A percentile compares a stretch with the other conserved stretches of the same genome.
phyloP scores from a whole-genome alignment of 2,329 filamentous ascomycete species.

The Paecilomyces niveus region DNA sequence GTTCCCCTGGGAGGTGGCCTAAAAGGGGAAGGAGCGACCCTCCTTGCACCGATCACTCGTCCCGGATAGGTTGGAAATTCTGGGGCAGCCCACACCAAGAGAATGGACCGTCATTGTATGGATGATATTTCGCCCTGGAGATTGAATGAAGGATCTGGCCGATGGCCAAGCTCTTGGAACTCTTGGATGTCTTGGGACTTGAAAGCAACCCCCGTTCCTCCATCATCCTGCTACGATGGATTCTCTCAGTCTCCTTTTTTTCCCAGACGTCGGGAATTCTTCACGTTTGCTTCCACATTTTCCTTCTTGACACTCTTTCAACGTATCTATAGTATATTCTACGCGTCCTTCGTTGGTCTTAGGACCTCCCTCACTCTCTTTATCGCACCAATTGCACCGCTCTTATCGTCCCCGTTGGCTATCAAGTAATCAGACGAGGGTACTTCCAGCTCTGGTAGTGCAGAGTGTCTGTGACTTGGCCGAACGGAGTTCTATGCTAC shows the following conservation, averaged over 20 bases:
- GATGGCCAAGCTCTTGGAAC: neutral
- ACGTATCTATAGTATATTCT: conserved; percentile 1
- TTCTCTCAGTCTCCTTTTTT: neutral
- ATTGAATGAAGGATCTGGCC: neutral
- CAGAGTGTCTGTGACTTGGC: conserved; percentile 3
- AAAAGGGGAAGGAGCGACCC: neutral
- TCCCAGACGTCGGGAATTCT: neutral
- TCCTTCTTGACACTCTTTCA: conserved; percentile 11
- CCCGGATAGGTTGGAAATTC: neutral
- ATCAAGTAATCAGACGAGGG: neutral
- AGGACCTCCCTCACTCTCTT: neutral
- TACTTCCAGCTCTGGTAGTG: neutral
- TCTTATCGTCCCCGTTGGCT: neutral
- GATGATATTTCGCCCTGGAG: neutral
- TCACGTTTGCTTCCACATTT: neutral
- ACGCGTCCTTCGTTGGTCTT: neutral
- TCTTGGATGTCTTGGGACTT: neutral
- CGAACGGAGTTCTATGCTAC: neutral
- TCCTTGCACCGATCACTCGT: neutral
- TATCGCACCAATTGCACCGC: neutral
- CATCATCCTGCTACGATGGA: neutral
- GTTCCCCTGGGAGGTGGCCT: neutral
- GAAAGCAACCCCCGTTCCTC: neutral
- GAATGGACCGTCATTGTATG: neutral
- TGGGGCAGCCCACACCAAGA: neutral